Percentiles rank a stretch among this genome's conserved stretches.
Evolutionary conservation across 148 eudicot genomes (phyloP).

Genomic region (Rhododendron griersonianum): DNA sequence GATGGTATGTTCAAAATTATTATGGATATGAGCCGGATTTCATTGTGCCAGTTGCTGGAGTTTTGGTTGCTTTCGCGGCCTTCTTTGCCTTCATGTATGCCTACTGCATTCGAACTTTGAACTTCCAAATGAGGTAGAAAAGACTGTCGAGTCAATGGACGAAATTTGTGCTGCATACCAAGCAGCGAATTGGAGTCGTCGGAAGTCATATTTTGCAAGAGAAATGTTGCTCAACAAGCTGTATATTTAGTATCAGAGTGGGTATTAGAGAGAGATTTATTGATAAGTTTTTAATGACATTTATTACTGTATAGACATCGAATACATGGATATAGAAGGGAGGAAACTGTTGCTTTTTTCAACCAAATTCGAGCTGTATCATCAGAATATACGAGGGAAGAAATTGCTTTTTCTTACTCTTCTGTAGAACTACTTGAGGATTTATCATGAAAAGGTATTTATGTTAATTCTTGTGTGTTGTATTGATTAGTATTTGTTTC

Average conservation of each 20-base stretch:
- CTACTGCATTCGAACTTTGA: slow-evolving; percentile 70
- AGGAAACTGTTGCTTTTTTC: background rate
- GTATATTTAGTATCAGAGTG: background rate
- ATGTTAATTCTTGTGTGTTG: background rate
- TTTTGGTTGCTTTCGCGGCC: slow-evolving; percentile 62
- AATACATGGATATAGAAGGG: background rate
- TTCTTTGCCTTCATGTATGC: slow-evolving; percentile 91
- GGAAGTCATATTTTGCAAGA: background rate
- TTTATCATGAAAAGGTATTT: background rate
- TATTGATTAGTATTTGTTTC: background rate
- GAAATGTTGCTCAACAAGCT: background rate
- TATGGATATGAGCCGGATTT: slow-evolving; percentile 79
- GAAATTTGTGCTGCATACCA: background rate
- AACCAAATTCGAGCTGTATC: background rate
- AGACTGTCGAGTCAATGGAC: background rate
- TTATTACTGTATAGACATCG: background rate
- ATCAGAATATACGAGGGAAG: background rate
- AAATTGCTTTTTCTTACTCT: background rate
- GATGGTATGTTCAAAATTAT: slow-evolving; percentile 45
- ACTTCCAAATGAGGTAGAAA: slow-evolving; percentile 83
- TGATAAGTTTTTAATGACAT: background rate
- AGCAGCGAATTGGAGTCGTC: background rate
- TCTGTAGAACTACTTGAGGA: background rate
- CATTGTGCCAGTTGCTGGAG: slow-evolving; percentile 75
- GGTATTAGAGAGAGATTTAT: background rate